These are phyloP conservation scores for Blastomyces percursus DNA, from an alignment of 2,329 filamentous ascomycete genomes.

Conservation along the genomic window DNA sequence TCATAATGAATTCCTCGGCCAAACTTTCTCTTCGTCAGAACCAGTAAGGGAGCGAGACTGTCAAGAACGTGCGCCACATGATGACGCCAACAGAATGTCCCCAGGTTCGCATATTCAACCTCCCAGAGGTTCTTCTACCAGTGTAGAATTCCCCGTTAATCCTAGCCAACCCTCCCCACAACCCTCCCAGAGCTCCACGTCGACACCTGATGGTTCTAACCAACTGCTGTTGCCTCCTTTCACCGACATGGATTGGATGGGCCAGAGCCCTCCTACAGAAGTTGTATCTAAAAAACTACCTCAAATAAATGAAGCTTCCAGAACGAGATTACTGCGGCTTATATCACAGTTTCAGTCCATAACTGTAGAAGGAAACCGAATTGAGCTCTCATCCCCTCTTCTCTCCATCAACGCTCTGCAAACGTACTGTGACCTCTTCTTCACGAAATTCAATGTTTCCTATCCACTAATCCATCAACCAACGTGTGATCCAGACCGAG, in stretches of 20 bases:
- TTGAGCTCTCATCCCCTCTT: slow-evolving; percentile 42
- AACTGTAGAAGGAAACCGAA: slow-evolving; percentile 38
- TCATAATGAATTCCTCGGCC: background rate
- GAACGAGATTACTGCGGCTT: slow-evolving; percentile 38
- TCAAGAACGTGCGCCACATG: background rate
- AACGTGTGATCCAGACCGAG: slow-evolving; percentile 43
- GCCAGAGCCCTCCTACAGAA: background rate
- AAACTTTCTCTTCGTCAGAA: background rate
- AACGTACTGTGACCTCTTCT: slow-evolving; percentile 49
- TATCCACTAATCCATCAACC: slow-evolving; percentile 51
- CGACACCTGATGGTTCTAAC: background rate
- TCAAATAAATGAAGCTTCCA: slow-evolving; percentile 24
- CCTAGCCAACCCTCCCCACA: background rate
- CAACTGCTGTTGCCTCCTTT: background rate
- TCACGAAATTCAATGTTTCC: slow-evolving; percentile 48
- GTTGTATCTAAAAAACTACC: slow-evolving; percentile 13
- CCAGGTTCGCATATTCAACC: too few species aligned
- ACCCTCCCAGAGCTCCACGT: background rate
- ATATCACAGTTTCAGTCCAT: slow-evolving; percentile 41
- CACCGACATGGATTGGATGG: slow-evolving; percentile 2
- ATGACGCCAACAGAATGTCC: background rate
- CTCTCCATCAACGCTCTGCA: slow-evolving; percentile 44
- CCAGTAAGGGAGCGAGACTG: background rate
- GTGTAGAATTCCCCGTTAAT: background rate
- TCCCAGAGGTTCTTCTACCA: background rate